Evolutionary conservation across 78 protist species (phyloP), one percentile per base, ranked within the genome.

Genomic region (Reticulomyxa filosa): DNA sequence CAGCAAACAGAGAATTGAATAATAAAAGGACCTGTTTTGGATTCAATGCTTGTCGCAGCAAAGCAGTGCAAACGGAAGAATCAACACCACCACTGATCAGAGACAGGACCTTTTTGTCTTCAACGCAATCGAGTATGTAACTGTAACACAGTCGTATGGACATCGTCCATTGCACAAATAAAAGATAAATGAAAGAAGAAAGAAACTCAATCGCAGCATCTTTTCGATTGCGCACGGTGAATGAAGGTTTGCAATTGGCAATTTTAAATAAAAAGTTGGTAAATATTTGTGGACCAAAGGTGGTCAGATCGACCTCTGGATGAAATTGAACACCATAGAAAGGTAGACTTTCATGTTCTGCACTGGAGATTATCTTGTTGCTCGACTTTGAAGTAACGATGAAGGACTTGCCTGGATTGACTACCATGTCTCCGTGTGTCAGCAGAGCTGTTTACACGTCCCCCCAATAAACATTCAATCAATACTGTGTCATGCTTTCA

Each of bases 31-130:
- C n/a, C n/a, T n/a, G n/a, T 38, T 85, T 83, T 0, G 85, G 76
- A 2, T 89, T 92, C 5, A 89, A 20, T 0, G 96, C 97, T 66
- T 77, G 74, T 62, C 50, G 30, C 29, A 86, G 70, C 5, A 90
- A 79, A 3, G 97, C 89, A 0, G 90, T 89, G 57, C 88, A 79
- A 33, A 90, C 97, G 0, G 93, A 57, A 13, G 85, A 74, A 72
- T 90, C 97, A 4, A 90, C 97, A 34, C 97, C 97, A 34, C 97
- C 97, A 0, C 78, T 61, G 22, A 88, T 90, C 38, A 84, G 74
- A 32, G 80, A 82, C 46, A 88, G 77, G 0, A 85, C 84, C 33
- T 70, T 42, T 29, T 48, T 22, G 23, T 55, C 29, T 0, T 48
- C 42, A 22, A 3, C 33, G 64, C 32, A n/a, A 5, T 3, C 6